Evolutionary conservation across 2,329 filamentous ascomycete species (phyloP).

Genomic region (Ceratocystis alfenasii): DNA sequence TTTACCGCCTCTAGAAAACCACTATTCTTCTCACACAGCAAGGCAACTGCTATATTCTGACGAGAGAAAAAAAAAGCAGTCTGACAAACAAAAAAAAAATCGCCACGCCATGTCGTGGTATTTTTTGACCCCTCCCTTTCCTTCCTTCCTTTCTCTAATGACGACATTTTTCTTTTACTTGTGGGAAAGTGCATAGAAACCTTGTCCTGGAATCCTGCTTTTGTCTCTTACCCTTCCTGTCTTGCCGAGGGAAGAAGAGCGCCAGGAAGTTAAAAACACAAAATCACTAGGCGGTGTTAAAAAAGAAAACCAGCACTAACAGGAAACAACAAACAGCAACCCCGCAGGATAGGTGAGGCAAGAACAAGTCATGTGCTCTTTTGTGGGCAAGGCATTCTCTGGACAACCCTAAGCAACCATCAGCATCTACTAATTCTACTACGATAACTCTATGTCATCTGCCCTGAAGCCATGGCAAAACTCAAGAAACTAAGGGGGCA

Average conservation of each 20-base stretch:
- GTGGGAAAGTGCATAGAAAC: slow-evolving; percentile 5
- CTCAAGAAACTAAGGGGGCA: not conserved
- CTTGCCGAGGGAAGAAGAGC: not conserved
- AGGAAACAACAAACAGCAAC: not conserved
- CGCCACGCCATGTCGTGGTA: not conserved
- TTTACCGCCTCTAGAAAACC: not conserved
- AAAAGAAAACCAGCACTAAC: not conserved
- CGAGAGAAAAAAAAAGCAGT: not conserved
- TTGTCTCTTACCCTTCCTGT: not conserved
- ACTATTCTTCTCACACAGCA: not conserved
- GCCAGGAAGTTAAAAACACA: not conserved
- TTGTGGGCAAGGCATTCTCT: not conserved
- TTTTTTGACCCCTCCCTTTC: not conserved
- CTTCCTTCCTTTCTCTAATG: slow-evolving; percentile 5
- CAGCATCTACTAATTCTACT: not conserved
- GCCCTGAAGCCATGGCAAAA: not conserved
- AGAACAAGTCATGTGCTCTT: too few relatives aligned
- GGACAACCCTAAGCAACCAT: not conserved
- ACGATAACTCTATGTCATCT: not conserved
- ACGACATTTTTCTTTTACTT: slow-evolving; percentile 1
- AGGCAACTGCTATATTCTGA: not conserved
- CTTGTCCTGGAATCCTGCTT: slow-evolving; percentile 2
- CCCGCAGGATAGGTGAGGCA: too few relatives aligned
- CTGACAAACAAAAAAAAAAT: not conserved
- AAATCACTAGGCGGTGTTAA: not conserved